Base-by-base conservation (phyloP, 2,329 filamentous ascomycete species). In the Byssochlamys sp. region DNA sequence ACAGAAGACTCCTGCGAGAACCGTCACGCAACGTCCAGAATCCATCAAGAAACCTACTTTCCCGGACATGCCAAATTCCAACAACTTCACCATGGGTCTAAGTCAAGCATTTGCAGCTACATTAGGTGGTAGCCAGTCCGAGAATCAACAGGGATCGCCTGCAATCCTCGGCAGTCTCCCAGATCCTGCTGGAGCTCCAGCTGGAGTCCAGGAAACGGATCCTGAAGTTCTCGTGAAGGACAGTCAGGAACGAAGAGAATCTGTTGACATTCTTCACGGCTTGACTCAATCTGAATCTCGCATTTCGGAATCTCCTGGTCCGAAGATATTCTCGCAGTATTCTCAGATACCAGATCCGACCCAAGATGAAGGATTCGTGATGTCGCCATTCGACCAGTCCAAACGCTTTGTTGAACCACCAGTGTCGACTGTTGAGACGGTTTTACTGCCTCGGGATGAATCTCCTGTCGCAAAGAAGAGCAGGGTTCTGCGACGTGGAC, bases 51-150 rank as follows among this genome's bases (percentile, higher is more conserved):
- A 73, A 11, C 86, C 85, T 2, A 83, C 79, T 14, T 88, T 90
- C 58, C 87, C 87, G 2, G 86, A 85, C 1, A 74, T 90, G 24
- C 82, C 85, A 66, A 75, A 63, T 69, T 78, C 66, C 58, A 69
- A 68, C 52, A 68, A 71, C 48, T 66, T 74, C 55, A 73, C 78
- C 4, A 71, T 95, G 49, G 88, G 90, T 9, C 79, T 96, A 51
- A 95, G 90, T 0, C 91, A 96, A 66, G 92, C 94, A 61, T 96
- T 96, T 69, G 89, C 88, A 4, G 90, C 90, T 11, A 96, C 91
- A 0, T 88, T 96, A 84, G 90, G 89, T 53, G 84, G 83, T 39
- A 77, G 78, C 59, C 74, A 80, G 53, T 69, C 70, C 2, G 71
- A 72, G 14, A 69, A 64, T 14, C 67, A 79, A 59, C 72, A 78